Evolutionary conservation across 768 basidiomycete genomes (phyloP).

Genomic region (Pisolithus tinctorius): DNA sequence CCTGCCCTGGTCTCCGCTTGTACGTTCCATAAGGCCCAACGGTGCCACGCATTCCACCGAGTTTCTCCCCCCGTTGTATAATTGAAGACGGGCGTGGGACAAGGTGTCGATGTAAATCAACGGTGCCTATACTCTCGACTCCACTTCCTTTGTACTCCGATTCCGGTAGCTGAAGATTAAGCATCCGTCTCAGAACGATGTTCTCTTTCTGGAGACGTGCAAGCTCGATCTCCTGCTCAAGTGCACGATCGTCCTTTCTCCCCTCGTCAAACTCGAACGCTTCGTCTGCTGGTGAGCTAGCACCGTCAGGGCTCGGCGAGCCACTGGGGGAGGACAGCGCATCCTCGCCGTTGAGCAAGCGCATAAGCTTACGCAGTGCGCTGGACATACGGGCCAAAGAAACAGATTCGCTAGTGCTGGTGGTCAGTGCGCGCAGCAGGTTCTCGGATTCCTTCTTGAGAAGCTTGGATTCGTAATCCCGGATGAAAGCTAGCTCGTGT

Average conservation of each 20-base stretch:
- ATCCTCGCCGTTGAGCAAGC: constrained; percentile 64
- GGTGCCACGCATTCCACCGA: constrained; percentile 30
- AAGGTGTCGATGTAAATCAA: constrained; percentile 10
- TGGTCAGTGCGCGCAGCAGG: constrained; percentile 47
- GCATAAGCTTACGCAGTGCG: constrained; percentile 64
- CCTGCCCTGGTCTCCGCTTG: constrained; percentile 27
- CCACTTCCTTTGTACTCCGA: constrained; percentile 7
- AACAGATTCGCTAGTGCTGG: constrained; percentile 59
- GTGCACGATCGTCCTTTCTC: constrained; percentile 62
- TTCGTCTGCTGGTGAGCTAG: constrained; percentile 1
- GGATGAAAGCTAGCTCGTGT: constrained; percentile 81
- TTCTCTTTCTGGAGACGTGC: constrained; percentile 86
- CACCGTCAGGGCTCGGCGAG: constrained; percentile 1
- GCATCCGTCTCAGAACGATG: constrained; percentile 64
- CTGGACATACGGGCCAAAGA: constrained; percentile 66
- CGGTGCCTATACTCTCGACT: background rate
- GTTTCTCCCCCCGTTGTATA: constrained; percentile 14
- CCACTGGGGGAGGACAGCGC: constrained; percentile 6
- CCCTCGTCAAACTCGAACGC: constrained; percentile 24
- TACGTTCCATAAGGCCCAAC: constrained; percentile 40
- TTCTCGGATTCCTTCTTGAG: constrained; percentile 66
- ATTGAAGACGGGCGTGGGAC: constrained; percentile 12
- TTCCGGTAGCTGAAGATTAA: constrained; percentile 40
- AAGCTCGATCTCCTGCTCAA: constrained; percentile 90
- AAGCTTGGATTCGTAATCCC: constrained; percentile 88